Evolutionary conservation across 306 rosid genomes (phyloP).

Genomic region (Trifolium dubium): DNA sequence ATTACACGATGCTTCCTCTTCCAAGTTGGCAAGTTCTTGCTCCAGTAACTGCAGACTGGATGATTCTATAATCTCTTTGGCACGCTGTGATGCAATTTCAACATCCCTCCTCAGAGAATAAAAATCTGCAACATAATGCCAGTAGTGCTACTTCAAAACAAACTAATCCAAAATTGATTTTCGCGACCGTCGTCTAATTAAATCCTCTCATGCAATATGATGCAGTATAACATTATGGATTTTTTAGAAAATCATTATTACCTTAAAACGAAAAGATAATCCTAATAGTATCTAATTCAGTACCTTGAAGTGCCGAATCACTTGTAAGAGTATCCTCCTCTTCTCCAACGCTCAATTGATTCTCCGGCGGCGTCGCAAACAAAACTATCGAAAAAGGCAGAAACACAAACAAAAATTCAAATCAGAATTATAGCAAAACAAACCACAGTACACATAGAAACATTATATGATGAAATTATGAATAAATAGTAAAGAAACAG

Average conservation of each 20-base stretch:
- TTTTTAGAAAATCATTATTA: no score
- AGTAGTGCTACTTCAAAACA: constrained; percentile 5
- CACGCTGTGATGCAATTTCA: constrained; percentile 65
- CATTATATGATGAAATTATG: not conserved
- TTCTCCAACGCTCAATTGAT: constrained; percentile 58
- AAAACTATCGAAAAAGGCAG: constrained; percentile 50
- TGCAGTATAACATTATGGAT: not conserved
- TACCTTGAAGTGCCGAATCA: constrained; percentile 89
- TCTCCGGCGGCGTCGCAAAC: constrained; percentile 71
- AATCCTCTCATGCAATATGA: not conserved
- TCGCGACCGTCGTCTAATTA: constrained; percentile 17
- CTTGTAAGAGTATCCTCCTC: constrained; percentile 51
- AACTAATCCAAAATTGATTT: constrained; percentile 32
- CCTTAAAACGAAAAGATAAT: no score
- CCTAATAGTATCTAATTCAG: no score
- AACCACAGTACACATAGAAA: not conserved
- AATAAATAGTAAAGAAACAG: not conserved
- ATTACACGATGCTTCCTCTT: constrained; percentile 68
- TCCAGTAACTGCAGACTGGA: constrained; percentile 64
- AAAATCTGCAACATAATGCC: constrained; percentile 66
- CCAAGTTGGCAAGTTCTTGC: constrained; percentile 72
- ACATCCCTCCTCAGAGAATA: constrained; percentile 80
- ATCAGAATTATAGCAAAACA: not conserved
- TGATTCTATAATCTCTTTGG: constrained; percentile 77
- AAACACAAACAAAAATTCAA: not conserved